Percentiles rank a stretch among this genome's conserved stretches.
phyloP scores from a whole-genome alignment of 306 rosid genomes.

The Cicer bijugum region DNA sequence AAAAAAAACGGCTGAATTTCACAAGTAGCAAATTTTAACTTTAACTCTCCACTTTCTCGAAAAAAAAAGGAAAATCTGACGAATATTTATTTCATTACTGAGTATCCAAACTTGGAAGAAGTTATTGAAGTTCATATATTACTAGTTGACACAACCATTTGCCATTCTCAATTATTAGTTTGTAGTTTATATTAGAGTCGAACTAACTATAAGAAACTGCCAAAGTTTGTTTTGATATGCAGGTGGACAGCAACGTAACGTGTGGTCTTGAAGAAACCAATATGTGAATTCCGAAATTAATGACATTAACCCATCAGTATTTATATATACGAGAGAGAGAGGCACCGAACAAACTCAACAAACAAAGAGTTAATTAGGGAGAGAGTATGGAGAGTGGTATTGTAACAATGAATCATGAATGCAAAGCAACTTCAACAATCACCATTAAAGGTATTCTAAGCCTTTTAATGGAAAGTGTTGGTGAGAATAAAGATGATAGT shows the following conservation, averaged over 20 bases:
- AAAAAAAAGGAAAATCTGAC: too few relatives aligned
- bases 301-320: not conserved
- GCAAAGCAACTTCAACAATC: conserved; percentile 60
- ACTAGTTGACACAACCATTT: too few relatives aligned
- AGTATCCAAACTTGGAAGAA: too few relatives aligned
- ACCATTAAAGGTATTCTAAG: conserved; percentile 87
- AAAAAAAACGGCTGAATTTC: too few relatives aligned
- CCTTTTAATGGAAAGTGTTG: conserved; percentile 59
- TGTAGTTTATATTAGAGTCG: not conserved
- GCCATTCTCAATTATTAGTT: too few relatives aligned
- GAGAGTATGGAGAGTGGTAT: conserved; percentile 56
- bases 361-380: not conserved
- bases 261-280: conserved; percentile 49
- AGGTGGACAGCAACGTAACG: conserved; percentile 37
- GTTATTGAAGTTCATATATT: too few relatives aligned
- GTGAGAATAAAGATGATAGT: conserved; percentile 7
- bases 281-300: not conserved
- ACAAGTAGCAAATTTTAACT: too few relatives aligned
- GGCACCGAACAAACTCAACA: not conserved
- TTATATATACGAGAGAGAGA: not conserved
- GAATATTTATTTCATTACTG: too few relatives aligned
- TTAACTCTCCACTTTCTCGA: too few relatives aligned
- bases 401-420: conserved; percentile 48
- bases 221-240: conserved; percentile 32
- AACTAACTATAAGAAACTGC: conserved; percentile 1